Evolutionary conservation across 768 basidiomycete species (phyloP), one percentile per base, ranked within the genome.

Genomic region (Pholiota microspora): DNA sequence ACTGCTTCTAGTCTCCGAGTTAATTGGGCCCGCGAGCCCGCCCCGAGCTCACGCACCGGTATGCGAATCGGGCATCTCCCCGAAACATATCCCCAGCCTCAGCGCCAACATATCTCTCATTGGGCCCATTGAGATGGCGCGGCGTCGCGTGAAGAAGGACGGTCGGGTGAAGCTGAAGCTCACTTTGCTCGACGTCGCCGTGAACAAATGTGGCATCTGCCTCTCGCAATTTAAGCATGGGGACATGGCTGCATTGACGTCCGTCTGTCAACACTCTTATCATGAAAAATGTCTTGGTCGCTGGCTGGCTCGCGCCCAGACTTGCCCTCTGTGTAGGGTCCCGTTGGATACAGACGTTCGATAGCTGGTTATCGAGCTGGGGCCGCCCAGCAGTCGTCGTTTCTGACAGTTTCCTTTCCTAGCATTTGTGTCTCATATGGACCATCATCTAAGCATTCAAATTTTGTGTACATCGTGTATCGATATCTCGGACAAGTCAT

Each of bases 121-220:
- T 36, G 81, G 76, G 45, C 67, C 63, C 57, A 73, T 90, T 62
- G 80, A 82, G 58, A 72, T 89, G 12, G 71, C 79, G 66, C 79
- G 85, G 18, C 75, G 80, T 49, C 78, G 89, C 21, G 75, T 76
- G 45, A 81, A 80, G 45, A 73, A 73, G 58, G 80, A 88, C 61
- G 88, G 89, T 4, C 84, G 84, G 38, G 75, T 84, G 51, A 91
- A 90, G 72, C 62, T 89, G 42, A 92, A 89, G 71, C 68, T 90
- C 46, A 73, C 76, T 7, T 65, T 91, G 47, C 70, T 88, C 16
- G 89, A 85, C 34, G 72, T 78, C 12, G 62, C 74, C 1, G 88
- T 92, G 29, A 82, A 86, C 58, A 81, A 81, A 62, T 92, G 90
- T 67, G 79, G 84, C 35, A 84, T 90, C 47, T 92, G 90, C 65